A percentile compares a stretch with the other conserved stretches of the same genome.
Evolutionary conservation across 1,284 basidiomycete species (phyloP).

Genomic region (Schizopora paradoxa): DNA sequence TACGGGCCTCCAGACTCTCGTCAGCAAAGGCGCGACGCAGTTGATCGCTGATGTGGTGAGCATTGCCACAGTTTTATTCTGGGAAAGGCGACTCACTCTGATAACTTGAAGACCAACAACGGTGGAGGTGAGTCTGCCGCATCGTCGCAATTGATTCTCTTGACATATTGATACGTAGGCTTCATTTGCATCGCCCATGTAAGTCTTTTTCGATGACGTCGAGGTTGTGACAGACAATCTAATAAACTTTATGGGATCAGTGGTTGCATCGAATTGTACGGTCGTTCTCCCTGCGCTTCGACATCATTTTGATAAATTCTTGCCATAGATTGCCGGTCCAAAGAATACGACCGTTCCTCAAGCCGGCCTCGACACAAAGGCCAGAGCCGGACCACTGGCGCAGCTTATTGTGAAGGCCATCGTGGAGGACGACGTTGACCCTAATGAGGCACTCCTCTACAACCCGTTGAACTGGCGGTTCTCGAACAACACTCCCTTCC

Average conservation of each 20-base stretch:
- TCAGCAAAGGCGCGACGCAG: constrained; percentile 42
- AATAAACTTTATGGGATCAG: constrained; percentile 27
- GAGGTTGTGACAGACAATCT: neutral
- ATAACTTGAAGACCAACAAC: constrained; percentile 43
- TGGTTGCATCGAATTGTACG: constrained; percentile 59
- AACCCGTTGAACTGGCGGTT: constrained; percentile 48
- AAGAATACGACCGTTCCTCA: constrained; percentile 48
- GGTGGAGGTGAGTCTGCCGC: constrained; percentile 41
- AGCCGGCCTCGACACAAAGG: constrained; percentile 49
- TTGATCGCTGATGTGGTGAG: constrained; percentile 54
- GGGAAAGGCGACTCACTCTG: neutral
- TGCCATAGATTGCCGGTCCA: constrained; percentile 45
- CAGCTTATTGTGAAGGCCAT: constrained; percentile 44
- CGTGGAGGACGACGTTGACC: constrained; percentile 41
- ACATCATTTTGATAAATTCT: neutral
- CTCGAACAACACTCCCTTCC: constrained; percentile 42
- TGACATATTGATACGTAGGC: constrained; percentile 26
- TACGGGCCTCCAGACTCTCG: constrained; percentile 44
- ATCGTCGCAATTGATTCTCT: neutral
- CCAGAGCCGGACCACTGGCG: constrained; percentile 46
- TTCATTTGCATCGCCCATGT: constrained; percentile 59
- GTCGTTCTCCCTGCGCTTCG: constrained; percentile 1
- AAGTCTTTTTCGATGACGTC: constrained; percentile 22
- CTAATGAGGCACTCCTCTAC: constrained; percentile 40
- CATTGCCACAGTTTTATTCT: constrained; percentile 12